A percentile compares a stretch with the other conserved stretches of the same genome.
phyloP scores from a whole-genome alignment of 306 rosid genomes.

The Castanea mollissima region DNA sequence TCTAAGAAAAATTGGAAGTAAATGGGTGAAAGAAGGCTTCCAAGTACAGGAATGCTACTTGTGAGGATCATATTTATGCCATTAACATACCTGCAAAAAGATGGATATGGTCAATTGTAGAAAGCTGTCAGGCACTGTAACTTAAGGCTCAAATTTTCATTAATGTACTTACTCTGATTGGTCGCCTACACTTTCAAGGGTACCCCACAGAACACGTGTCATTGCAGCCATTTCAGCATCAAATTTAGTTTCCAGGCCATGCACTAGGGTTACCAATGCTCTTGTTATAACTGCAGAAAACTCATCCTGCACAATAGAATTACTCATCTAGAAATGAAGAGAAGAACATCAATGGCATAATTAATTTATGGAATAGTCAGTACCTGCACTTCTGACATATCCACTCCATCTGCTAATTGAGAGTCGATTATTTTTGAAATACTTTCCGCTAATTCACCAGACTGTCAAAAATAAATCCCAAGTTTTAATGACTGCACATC shows the following conservation, averaged over 20 bases:
- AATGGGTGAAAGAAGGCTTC: constrained; percentile 88
- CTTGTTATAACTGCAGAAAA: constrained; percentile 93
- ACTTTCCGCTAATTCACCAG: constrained; percentile 97
- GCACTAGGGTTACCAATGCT: constrained; percentile 88
- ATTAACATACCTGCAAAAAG: constrained; percentile 84
- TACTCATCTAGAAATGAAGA: constrained; percentile 25
- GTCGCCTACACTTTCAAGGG: constrained; percentile 97
- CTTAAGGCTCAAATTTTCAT: neutral
- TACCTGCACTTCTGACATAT: constrained; percentile 99
- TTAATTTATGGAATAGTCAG: constrained; percentile 16
- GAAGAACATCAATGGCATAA: constrained; percentile 1
- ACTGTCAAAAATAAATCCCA: constrained; percentile 46
- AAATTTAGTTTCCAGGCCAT: constrained; percentile 93
- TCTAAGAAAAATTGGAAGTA: constrained; percentile 98
- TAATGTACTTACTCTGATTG: constrained; percentile 80
- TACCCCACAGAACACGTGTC: constrained; percentile 93
- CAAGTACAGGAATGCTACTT: constrained; percentile 89
- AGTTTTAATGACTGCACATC: constrained; percentile 26
- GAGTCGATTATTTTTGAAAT: constrained; percentile 84
- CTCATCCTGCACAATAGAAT: constrained; percentile 69
- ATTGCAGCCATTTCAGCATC: constrained; percentile 96
- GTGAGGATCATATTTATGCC: constrained; percentile 88
- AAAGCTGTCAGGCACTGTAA: constrained; percentile 13
- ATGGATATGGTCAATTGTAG: constrained; percentile 23
- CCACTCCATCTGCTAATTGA: constrained; percentile 72